phyloP scores from a whole-genome alignment of 768 basidiomycete species.

The Chiua virens region DNA sequence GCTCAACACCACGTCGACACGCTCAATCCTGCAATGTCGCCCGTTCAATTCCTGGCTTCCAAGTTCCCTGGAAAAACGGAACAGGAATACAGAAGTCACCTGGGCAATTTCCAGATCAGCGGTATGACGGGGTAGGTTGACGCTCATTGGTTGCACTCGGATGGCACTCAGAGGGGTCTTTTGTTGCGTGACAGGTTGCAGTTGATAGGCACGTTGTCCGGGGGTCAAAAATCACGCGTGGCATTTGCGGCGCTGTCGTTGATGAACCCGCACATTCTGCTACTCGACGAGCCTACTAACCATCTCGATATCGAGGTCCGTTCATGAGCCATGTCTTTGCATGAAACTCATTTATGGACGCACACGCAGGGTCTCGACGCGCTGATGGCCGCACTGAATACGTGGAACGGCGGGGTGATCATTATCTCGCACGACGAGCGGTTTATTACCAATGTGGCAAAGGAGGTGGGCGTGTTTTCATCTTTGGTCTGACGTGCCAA shows the following conservation, averaged over 20 bases:
- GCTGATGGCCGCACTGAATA: conserved; percentile 75
- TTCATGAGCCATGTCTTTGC: not conserved
- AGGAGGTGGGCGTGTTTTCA: conserved; percentile 50
- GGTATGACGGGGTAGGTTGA: conserved; percentile 83
- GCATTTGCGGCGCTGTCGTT: conserved; percentile 87
- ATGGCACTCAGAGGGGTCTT: not conserved
- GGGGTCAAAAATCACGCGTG: conserved; percentile 95
- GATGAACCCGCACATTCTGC: conserved; percentile 85
- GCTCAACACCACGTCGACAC: conserved; percentile 97
- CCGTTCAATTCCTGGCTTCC: conserved; percentile 89
- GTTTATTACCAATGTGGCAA: conserved; percentile 88
- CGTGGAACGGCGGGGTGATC: conserved; percentile 91
- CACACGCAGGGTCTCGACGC: conserved; percentile 82
- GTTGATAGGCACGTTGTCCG: conserved; percentile 86
- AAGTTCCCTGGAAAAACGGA: conserved; percentile 94
- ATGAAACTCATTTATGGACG: not conserved
- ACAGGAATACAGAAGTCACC: conserved; percentile 93
- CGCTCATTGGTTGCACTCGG: not conserved
- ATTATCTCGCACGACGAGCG: conserved; percentile 94
- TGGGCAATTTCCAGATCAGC: conserved; percentile 97
- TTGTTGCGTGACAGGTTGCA: conserved; percentile 55
- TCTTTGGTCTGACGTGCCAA: not conserved
- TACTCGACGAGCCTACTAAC: conserved; percentile 97
- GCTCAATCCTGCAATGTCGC: conserved; percentile 79
- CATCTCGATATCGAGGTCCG: conserved; percentile 90